phyloP scores from a whole-genome alignment of 1,284 basidiomycete species.

The Phlebopus sp. region DNA sequence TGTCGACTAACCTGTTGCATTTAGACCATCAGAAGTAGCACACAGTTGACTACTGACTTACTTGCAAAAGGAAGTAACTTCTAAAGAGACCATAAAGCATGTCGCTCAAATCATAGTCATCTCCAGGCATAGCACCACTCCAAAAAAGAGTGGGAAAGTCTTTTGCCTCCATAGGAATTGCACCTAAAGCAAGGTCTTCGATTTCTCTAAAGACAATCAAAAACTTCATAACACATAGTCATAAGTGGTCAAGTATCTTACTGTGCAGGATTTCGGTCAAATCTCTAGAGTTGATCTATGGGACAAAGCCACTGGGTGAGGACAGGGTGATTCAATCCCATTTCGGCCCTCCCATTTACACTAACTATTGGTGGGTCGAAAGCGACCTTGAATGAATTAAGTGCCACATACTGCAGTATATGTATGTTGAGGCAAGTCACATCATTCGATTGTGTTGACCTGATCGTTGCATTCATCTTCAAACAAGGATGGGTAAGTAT shows the following conservation, averaged over 20 bases:
- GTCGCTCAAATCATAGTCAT: not conserved
- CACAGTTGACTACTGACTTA: not conserved
- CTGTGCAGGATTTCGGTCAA: not conserved
- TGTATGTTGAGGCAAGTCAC: not conserved
- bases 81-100: constrained; percentile 1
- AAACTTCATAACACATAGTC: not conserved
- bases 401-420: not conserved
- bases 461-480: constrained; percentile 1
- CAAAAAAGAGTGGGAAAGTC: not conserved
- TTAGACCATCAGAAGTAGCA: not conserved
- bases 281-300: not conserved
- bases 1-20: not conserved
- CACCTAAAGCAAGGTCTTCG: not conserved
- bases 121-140: too few relatives aligned
- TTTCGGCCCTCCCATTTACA: not conserved
- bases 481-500: not conserved
- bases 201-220: not conserved
- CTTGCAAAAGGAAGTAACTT: not conserved
- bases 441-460: not conserved
- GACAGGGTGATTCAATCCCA: constrained; percentile 2
- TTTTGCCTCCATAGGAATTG: not conserved
- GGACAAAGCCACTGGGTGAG: not conserved
- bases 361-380: not conserved
- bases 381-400: not conserved
- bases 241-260: not conserved